These are phyloP conservation scores for Coniochaeta sp. DNA, from an alignment of 2,329 filamentous ascomycete genomes.

Conservation along the genomic window DNA sequence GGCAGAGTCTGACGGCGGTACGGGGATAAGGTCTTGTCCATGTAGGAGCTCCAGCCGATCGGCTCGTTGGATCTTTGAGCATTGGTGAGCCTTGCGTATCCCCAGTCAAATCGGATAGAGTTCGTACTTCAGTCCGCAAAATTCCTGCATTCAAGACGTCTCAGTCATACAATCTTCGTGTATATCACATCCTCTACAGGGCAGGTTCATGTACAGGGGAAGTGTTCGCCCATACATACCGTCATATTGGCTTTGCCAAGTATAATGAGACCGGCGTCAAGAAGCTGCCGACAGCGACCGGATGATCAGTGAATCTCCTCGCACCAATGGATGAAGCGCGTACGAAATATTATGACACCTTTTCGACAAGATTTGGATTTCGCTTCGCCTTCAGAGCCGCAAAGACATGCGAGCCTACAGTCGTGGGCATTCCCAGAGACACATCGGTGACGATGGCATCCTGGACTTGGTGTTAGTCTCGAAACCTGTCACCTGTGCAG, in stretches of 20 bases:
- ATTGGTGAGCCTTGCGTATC: background rate
- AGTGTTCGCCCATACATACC: background rate
- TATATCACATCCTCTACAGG: no score
- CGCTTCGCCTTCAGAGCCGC: conserved; percentile 25
- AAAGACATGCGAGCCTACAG: conserved; percentile 29
- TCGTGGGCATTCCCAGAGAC: conserved; percentile 29
- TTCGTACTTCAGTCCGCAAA: conserved; percentile 16
- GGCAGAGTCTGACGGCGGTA: conserved; percentile 7
- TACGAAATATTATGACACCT: background rate
- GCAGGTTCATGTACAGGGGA: no score
- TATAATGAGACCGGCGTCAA: conserved; percentile 29
- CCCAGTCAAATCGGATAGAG: background rate
- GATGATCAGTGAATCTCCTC: no score
- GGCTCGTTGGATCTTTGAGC: conserved; percentile 18
- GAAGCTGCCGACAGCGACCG: conserved; percentile 9
- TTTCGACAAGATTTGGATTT: conserved; percentile 27
- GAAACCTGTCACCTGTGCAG: background rate
- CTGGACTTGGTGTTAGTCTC: background rate
- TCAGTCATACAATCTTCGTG: background rate
- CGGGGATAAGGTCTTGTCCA: conserved; percentile 11
- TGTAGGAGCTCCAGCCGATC: conserved; percentile 30
- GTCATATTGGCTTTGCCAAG: conserved; percentile 33
- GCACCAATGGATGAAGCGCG: background rate
- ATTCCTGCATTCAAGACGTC: conserved; percentile 3
- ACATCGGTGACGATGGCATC: conserved; percentile 30